These are phyloP conservation scores for Spathaspora passalidarum DNA, from an alignment of 805 yeast species.

Conservation along the genomic window DNA sequence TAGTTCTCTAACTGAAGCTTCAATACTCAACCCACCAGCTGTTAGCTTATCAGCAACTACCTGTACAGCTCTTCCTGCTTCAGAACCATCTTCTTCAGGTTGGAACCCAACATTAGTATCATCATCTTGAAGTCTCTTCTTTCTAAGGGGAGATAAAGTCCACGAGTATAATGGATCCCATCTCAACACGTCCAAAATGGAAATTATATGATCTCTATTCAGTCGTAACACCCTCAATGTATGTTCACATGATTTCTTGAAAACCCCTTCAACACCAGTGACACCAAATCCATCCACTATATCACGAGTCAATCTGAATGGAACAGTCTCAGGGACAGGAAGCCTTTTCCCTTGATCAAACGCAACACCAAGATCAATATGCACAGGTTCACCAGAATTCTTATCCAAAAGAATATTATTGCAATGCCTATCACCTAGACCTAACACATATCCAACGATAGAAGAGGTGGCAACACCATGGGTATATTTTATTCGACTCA, in stretches of 20 bases:
- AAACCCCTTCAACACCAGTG: slow-evolving; percentile 78
- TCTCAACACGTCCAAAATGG: slow-evolving; percentile 78
- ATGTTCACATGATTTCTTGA: slow-evolving; percentile 68
- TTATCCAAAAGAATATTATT: slow-evolving; percentile 84
- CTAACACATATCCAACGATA: slow-evolving; percentile 82
- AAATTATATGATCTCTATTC: slow-evolving; percentile 66
- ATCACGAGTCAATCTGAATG: slow-evolving; percentile 87
- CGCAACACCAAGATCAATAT: slow-evolving; percentile 94
- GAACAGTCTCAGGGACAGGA: slow-evolving; percentile 89
- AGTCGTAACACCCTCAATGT: slow-evolving; percentile 64
- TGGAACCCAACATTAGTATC: slow-evolving; percentile 15
- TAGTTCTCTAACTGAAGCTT: slow-evolving; percentile 80
- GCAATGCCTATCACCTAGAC: slow-evolving; percentile 94
- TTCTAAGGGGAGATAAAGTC: slow-evolving; percentile 77
- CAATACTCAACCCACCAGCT: slow-evolving; percentile 69
- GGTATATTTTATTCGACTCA: slow-evolving; percentile 59
- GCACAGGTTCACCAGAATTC: slow-evolving; percentile 86
- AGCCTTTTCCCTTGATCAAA: slow-evolving; percentile 88
- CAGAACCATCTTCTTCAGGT: slow-evolving; percentile 50
- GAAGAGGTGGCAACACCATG: slow-evolving; percentile 83
- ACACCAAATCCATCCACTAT: slow-evolving; percentile 88
- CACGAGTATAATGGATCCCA: slow-evolving; percentile 95
- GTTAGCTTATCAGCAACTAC: slow-evolving; percentile 68
- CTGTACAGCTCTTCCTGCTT: slow-evolving; percentile 75
- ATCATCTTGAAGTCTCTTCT: slow-evolving; percentile 50